A percentile compares a stretch with the other conserved stretches of the same genome.
These are phyloP conservation scores for Westerdykella sp. DNA, from an alignment of 2,329 filamentous ascomycete species.

Conservation along the genomic window DNA sequence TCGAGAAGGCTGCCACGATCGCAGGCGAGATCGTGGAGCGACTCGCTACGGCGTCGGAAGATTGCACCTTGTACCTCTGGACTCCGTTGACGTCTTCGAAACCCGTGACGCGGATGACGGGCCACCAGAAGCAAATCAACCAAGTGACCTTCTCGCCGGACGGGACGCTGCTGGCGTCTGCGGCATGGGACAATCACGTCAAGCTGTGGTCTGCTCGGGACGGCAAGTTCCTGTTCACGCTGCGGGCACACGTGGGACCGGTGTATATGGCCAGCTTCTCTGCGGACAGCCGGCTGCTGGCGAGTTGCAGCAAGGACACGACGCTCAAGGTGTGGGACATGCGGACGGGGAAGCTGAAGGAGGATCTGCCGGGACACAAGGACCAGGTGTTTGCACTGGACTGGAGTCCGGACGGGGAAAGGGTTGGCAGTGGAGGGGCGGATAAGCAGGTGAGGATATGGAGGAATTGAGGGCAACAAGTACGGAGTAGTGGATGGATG, in stretches of 20 bases:
- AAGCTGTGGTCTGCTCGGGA: conserved; percentile 82
- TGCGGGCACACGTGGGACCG: conserved; percentile 82
- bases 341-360: conserved; percentile 70
- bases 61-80: conserved; percentile 96
- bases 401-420: conserved; percentile 86
- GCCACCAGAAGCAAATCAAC: conserved; percentile 95
- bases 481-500: no score
- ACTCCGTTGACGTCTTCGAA: conserved; percentile 71
- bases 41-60: conserved; percentile 84
- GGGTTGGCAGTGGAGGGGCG: conserved; percentile 85
- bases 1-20: conserved; percentile 75
- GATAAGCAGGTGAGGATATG: conserved; percentile 70
- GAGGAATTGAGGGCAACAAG: conserved; percentile 50
- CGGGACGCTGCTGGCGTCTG: conserved; percentile 77
- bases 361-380: conserved; percentile 81
- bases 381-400: conserved; percentile 94
- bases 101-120: conserved; percentile 79
- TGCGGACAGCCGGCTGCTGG: conserved; percentile 81
- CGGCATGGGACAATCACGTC: conserved; percentile 89
- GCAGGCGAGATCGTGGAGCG: conserved; percentile 74
- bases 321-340: conserved; percentile 96
- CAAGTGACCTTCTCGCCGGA: conserved; percentile 93
- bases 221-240: conserved; percentile 72
- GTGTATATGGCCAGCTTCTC: conserved; percentile 93
- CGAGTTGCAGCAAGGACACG: conserved; percentile 84